These are phyloP conservation scores for Ceriops zippeliana DNA, from an alignment of 345 rosid species.

Conservation along the genomic window DNA sequence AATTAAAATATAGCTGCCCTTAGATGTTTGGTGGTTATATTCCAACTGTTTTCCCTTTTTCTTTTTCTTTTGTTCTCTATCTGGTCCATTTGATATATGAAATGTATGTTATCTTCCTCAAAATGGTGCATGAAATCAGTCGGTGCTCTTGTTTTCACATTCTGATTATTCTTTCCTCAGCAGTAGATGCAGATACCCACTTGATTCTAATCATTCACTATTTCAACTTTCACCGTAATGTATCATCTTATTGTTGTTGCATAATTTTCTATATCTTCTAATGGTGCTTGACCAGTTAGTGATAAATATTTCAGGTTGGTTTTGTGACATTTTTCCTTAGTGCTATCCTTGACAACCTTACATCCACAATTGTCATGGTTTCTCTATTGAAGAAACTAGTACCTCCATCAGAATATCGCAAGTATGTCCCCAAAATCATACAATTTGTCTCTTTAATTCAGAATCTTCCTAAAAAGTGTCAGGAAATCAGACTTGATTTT, in stretches of 20 bases:
- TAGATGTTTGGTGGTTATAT: not conserved
- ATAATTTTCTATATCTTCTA: not conserved
- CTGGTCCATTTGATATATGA: not conserved
- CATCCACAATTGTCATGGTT: conserved; percentile 95
- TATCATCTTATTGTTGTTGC: not conserved
- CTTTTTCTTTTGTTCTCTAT: not conserved
- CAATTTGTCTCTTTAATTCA: not conserved
- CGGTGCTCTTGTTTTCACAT: not conserved
- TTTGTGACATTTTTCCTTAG: conserved; percentile 91
- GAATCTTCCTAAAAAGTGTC: not conserved
- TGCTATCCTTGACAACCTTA: conserved; percentile 84
- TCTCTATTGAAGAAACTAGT: conserved; percentile 84
- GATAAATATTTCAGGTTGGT: conserved; percentile 60
- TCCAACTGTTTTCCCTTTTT: not conserved
- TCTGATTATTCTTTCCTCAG: conserved; percentile 1
- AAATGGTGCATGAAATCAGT: not conserved
- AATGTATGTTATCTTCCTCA: not conserved
- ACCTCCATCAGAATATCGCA: conserved; percentile 90
- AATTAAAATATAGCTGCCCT: conserved; percentile 6
- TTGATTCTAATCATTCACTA: not conserved
- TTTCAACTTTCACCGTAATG: not conserved
- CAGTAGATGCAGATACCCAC: not conserved
- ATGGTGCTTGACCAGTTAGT: conserved; percentile 20
- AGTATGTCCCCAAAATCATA: conserved; percentile 46
- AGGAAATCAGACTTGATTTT: not conserved